A percentile compares a stretch with the other conserved stretches of the same genome.
phyloP scores from a whole-genome alignment of 2,329 filamentous ascomycete species.

The Iodosphaeria phyllophila region DNA sequence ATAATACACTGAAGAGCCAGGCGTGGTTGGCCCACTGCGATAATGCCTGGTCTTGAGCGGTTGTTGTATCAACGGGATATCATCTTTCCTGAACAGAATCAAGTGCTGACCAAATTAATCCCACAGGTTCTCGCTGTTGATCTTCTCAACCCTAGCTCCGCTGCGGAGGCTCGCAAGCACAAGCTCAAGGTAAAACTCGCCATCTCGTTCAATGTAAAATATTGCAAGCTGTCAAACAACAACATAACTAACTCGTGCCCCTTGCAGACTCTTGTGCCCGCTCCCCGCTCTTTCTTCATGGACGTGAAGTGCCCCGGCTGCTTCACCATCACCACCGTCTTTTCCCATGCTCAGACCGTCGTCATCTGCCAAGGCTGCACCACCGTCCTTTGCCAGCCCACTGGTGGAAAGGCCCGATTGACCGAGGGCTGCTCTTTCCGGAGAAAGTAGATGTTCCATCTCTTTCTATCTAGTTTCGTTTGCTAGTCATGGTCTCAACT shows the following conservation, averaged over 20 bases:
- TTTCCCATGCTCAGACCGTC: slow-evolving; percentile 99
- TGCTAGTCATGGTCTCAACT: slow-evolving; percentile 22
- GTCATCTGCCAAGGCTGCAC: slow-evolving; percentile 99
- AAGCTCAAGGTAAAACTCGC: slow-evolving; percentile 82
- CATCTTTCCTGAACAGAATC: slow-evolving; percentile 1
- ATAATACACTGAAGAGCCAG: too few species aligned
- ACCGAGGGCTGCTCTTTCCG: slow-evolving; percentile 99
- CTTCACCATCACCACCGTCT: slow-evolving; percentile 99
- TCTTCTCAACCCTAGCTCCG: slow-evolving; percentile 96
- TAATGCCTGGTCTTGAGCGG: too few species aligned
- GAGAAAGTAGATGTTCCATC: slow-evolving; percentile 72
- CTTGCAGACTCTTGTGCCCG: slow-evolving; percentile 72
- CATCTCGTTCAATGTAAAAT: neutral
- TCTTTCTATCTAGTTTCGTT: slow-evolving; percentile 24
- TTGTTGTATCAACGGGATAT: neutral
- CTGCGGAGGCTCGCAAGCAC: slow-evolving; percentile 98
- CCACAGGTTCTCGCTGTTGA: slow-evolving; percentile 97
- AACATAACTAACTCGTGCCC: neutral
- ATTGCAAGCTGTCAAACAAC: neutral
- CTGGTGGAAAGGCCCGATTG: slow-evolving; percentile 95
- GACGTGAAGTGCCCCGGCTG: slow-evolving; percentile 99
- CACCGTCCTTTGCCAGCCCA: slow-evolving; percentile 98
- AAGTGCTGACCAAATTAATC: slow-evolving; percentile 25
- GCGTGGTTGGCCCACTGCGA: too few species aligned
- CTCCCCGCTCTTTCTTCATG: slow-evolving; percentile 99